Base-by-base conservation (phyloP, 2,329 filamentous ascomycete species). In the Penicillium griseofulvum region DNA sequence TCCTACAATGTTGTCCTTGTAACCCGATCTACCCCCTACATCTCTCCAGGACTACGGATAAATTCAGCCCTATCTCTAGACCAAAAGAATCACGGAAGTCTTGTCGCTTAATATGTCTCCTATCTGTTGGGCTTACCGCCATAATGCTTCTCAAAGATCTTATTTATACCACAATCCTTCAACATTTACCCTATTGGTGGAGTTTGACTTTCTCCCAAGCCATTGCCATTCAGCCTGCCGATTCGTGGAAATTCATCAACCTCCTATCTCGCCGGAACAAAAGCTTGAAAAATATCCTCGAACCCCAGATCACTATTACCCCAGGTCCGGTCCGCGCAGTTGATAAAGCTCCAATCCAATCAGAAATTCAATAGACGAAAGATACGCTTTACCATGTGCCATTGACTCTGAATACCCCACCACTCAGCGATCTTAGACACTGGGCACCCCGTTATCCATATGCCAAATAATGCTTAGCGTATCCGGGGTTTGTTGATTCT, bases 171-270 rank as follows among this genome's bases (percentile, higher is more conserved):
- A 37, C 29, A 39, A 36, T 37, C 37, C 5, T 49, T 38, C 34
- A 38, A 14, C n/a, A 44, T 44, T 56, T 39, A 47, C 58, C 59
- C 60, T 42, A 69, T 69, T 69, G 65, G 68, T 70, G 68, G 68
- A 70, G 52, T 64, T 49, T 49, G 37, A 57, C 37, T 59, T 60
- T 62, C 52, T 59, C 62, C 59, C 44, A 58, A 42, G 16, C 48
- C 33, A 34, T 51, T 41, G 19, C 24, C 39, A 37, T 12, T 24
- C 29, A 36, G 16, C 26, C 19, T 34, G 52, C 41, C 65, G 63
- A 71, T 71, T 71, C 63, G 68, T 70, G 68, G 68, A 67, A 69
- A 60, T 50, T 19, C 34, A 36, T 42, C 43, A n/a, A 43, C 46
- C 43, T n/a, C 33, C 50, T 22, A 41, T 58, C 41, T 37, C 52